Conservation (phyloP, 139 green algal genomes). For the Chlamydomonas sp. region DNA sequence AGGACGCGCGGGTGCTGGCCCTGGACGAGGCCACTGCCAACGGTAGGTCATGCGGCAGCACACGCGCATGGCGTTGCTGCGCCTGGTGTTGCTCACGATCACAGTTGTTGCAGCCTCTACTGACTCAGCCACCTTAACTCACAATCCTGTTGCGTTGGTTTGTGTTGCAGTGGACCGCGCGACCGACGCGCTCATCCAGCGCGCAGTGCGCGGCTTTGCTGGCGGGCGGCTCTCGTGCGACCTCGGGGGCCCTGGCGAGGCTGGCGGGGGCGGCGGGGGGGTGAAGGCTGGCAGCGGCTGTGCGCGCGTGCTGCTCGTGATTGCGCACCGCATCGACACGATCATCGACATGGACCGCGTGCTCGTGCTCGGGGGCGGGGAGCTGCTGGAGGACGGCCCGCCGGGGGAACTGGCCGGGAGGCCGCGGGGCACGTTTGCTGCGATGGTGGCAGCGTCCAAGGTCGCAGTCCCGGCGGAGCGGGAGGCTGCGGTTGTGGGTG, state of each 20-base stretch:
- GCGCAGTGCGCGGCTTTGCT: slow-evolving; percentile 18
- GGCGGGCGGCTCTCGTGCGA: not conserved
- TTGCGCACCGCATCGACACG: slow-evolving; percentile 75
- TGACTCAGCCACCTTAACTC: too few species aligned
- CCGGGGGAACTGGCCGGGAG: slow-evolving; percentile 38
- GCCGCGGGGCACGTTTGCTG: slow-evolving; percentile 31
- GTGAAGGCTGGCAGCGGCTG: too few species aligned
- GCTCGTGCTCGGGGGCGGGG: slow-evolving; percentile 60
- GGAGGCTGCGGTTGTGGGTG: too few species aligned
- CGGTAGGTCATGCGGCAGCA: too few species aligned
- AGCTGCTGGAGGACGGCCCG: slow-evolving; percentile 58
- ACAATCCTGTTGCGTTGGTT: too few species aligned
- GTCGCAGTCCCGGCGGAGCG: not conserved
- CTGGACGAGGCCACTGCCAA: slow-evolving; percentile 57
- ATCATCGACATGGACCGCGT: slow-evolving; percentile 80
- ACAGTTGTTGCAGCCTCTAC: too few species aligned
- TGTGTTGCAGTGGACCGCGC: slow-evolving; percentile 64
- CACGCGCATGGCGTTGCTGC: too few species aligned
- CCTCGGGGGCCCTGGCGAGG: too few species aligned
- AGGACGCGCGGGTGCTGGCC: slow-evolving; percentile 22
- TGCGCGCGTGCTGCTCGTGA: slow-evolving; percentile 70
- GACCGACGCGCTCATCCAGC: slow-evolving; percentile 73
- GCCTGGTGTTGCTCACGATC: too few species aligned
- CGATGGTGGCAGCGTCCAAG: slow-evolving; percentile 31
- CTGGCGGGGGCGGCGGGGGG: too few species aligned